phyloP scores from a whole-genome alignment of 2,329 filamentous ascomycete species.

The Nemania serpens region DNA sequence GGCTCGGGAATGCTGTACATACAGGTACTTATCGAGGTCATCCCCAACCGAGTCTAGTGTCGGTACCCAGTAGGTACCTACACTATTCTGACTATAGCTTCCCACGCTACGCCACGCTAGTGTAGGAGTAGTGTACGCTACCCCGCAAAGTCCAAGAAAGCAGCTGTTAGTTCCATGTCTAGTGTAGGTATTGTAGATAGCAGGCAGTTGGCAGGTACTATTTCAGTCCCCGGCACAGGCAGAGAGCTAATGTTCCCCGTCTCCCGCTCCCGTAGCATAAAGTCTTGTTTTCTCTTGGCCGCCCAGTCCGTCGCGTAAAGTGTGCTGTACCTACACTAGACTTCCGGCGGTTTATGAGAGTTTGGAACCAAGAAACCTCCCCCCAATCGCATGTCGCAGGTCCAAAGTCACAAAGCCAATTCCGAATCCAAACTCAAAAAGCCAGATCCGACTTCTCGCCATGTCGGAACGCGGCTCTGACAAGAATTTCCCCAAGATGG shows the following conservation, averaged over 20 bases:
- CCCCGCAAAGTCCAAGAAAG: neutral
- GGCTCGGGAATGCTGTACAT: no score
- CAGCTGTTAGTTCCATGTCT: neutral
- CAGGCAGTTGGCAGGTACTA: neutral
- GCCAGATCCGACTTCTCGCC: neutral
- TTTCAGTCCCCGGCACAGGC: neutral
- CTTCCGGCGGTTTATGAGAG: no score
- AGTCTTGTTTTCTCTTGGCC: neutral
- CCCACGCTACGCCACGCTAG: no score
- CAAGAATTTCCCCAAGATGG: conserved; percentile 8
- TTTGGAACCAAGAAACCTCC: no score
- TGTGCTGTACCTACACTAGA: neutral
- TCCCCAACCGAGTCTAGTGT: no score
- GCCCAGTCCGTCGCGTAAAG: neutral
- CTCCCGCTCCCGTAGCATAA: neutral
- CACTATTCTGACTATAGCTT: no score
- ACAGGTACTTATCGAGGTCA: no score
- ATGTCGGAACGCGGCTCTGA: conserved; percentile 21
- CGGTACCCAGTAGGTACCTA: no score
- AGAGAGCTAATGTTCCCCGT: neutral
- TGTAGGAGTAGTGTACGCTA: neutral
- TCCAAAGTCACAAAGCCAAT: no score
- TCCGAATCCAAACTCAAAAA: no score
- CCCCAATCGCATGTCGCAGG: no score
- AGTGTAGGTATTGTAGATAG: neutral